Evolutionary conservation across 1,284 basidiomycete species (phyloP).

Genomic region (Leucocoprinus gongylophorus): DNA sequence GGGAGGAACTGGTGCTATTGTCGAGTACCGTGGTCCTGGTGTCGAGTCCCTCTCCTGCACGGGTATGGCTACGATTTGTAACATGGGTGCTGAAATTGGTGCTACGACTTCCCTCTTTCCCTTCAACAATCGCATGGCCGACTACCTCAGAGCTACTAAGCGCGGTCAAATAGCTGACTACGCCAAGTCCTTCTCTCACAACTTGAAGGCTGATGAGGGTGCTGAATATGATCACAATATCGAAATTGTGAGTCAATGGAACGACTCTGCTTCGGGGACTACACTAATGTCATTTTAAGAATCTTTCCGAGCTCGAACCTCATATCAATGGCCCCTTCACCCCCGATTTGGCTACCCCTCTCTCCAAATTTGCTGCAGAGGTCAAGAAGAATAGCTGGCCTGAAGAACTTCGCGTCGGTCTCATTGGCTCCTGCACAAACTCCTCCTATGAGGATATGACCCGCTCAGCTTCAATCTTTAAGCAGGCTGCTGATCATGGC

Average conservation of each 20-base stretch:
- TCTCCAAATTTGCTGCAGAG: conserved; percentile 91
- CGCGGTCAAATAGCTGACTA: conserved; percentile 86
- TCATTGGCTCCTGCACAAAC: conserved; percentile 99
- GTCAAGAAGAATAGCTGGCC: conserved; percentile 98
- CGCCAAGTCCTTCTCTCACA: conserved; percentile 86
- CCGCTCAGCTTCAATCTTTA: conserved; percentile 90
- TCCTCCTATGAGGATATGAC: conserved; percentile 99
- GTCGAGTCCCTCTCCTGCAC: conserved; percentile 96
- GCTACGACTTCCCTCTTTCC: conserved; percentile 99
- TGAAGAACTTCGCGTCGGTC: conserved; percentile 90
- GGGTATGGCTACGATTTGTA: conserved; percentile 99
- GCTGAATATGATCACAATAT: conserved; percentile 95
- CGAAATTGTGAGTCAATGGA: conserved; percentile 66
- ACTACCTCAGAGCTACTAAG: conserved; percentile 92
- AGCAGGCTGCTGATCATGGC: conserved; percentile 83
- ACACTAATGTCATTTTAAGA: conserved; percentile 36
- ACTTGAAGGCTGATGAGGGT: conserved; percentile 84
- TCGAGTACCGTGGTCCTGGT: conserved; percentile 92
- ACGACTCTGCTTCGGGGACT: neutral
- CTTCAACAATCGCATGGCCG: conserved; percentile 92
- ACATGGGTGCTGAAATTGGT: conserved; percentile 99
- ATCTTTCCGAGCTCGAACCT: conserved; percentile 95
- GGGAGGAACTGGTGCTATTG: conserved; percentile 95
- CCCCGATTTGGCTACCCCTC: conserved; percentile 90
- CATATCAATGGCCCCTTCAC: conserved; percentile 99